A percentile compares a stretch with the other conserved stretches of the same genome.
These are phyloP conservation scores for Metarhizium brunneum DNA, from an alignment of 2,329 filamentous ascomycete genomes.

Conservation along the genomic window DNA sequence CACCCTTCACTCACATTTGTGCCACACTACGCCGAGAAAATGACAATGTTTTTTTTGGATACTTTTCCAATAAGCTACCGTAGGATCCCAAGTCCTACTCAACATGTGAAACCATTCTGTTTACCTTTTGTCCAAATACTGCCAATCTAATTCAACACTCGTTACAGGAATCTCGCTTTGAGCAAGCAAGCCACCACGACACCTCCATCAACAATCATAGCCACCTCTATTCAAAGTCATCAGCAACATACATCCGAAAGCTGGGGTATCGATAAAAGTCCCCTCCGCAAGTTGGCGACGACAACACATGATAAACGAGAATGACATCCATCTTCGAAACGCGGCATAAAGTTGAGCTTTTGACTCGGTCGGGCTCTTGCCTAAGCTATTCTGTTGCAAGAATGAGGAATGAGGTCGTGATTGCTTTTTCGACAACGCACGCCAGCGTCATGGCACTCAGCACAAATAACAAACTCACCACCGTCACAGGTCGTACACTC, in stretches of 20 bases:
- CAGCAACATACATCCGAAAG: neutral
- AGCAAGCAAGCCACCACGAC: neutral
- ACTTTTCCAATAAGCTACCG: too few relatives aligned
- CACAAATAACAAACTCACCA: constrained; percentile 9
- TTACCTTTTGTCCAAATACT: neutral
- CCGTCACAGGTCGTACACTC: constrained; percentile 8
- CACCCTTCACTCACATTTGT: too few relatives aligned
- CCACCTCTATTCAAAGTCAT: neutral
- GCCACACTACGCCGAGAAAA: too few relatives aligned
- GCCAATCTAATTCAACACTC: neutral
- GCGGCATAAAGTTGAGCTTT: neutral
- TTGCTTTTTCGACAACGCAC: constrained; percentile 2
- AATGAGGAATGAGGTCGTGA: constrained; percentile 3
- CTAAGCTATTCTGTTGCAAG: constrained; percentile 1
- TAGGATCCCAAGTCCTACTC: neutral
- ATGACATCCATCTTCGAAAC: neutral
- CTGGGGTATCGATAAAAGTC: neutral
- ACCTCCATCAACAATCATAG: neutral
- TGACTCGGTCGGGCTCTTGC: neutral
- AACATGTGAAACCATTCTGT: neutral
- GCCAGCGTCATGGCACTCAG: constrained; percentile 2
- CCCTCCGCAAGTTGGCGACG: neutral
- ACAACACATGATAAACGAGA: neutral
- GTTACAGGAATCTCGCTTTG: too few relatives aligned
- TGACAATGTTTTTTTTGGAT: too few relatives aligned